Base-by-base conservation (phyloP, 1,284 basidiomycete genomes). In the Phenoliferia sp. region DNA sequence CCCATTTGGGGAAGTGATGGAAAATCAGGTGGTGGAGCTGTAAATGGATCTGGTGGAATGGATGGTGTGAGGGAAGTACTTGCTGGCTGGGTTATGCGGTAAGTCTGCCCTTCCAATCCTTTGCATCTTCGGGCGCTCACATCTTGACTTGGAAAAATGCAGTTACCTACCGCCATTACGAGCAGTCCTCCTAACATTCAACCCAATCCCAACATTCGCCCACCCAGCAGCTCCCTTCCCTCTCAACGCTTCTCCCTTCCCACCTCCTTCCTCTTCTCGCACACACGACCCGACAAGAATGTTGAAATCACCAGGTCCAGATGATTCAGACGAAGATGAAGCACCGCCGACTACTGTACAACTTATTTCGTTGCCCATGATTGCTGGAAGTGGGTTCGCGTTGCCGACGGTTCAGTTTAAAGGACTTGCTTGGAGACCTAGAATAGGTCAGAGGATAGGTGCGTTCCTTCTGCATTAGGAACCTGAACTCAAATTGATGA, bases 51-150 rank as follows among this genome's bases (percentile, higher is more conserved):
- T 50, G 70, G 61, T 1, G 70, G 70, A 7, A 65, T 70, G 59
- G 70, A 72, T 26, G 94, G 94, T 15, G 90, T 87, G 17, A 85
- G 88, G 75, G 92, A 97, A 80, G 87, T 92, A 84, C 81, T 97
- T 33, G 92, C 96, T 78, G 90, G 89, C 15, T 89, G 94, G 88
- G 81, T 95, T 31, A 95, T 96, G 93, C 86, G 90, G 93, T 93
- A 76, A 77, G 86, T 33, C 39, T 39, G 22, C 9, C 4, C 19
- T 26, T 3, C 54, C 5, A n/a, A n/a, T n/a, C n/a, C n/a, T n/a
- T n/a, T n/a, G n/a, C n/a, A n/a, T n/a, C n/a, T n/a, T n/a, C n/a
- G n/a, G n/a, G n/a, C n/a, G n/a, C n/a, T n/a, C n/a, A n/a, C n/a
- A n/a, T n/a, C n/a, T n/a, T n/a, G n/a, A n/a, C n/a, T n/a, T n/a